phyloP scores from a whole-genome alignment of 345 rosid genomes.

The Citropsis articulata region DNA sequence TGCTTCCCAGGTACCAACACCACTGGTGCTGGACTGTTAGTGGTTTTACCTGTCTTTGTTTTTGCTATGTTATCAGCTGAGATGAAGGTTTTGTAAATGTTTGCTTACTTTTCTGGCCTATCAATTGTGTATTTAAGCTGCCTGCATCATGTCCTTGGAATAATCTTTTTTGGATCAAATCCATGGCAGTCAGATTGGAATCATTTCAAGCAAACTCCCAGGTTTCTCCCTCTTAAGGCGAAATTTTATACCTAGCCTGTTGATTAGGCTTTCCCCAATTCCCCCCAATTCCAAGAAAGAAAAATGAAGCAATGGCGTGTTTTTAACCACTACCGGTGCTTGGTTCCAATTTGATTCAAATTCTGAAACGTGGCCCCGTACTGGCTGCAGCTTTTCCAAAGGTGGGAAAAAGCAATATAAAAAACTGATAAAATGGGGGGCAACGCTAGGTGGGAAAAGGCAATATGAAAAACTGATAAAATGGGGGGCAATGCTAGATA shows the following conservation, averaged over 20 bases:
- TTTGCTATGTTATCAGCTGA: background rate
- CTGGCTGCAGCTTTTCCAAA: background rate
- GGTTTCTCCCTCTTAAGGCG: background rate
- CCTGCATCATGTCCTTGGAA: background rate
- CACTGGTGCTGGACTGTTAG: background rate
- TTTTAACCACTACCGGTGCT: too few species aligned
- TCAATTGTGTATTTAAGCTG: background rate
- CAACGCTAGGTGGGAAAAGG: background rate
- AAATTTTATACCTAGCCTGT: background rate
- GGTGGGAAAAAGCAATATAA: background rate
- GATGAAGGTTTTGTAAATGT: conserved; percentile 7
- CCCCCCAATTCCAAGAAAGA: background rate
- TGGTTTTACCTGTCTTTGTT: background rate
- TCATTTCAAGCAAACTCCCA: background rate
- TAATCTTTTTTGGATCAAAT: background rate
- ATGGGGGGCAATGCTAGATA: background rate
- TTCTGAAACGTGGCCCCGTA: too few species aligned
- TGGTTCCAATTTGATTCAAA: too few species aligned
- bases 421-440: background rate
- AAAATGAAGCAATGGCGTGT: background rate
- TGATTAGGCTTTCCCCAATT: background rate
- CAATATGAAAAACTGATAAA: background rate
- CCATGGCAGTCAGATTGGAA: background rate
- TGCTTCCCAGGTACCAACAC: background rate
- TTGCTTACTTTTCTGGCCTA: background rate